Evolutionary conservation across 495 filamentous ascomycete species (phyloP), one percentile per base, ranked within the genome.

Genomic region (Aspergillus campestris): DNA sequence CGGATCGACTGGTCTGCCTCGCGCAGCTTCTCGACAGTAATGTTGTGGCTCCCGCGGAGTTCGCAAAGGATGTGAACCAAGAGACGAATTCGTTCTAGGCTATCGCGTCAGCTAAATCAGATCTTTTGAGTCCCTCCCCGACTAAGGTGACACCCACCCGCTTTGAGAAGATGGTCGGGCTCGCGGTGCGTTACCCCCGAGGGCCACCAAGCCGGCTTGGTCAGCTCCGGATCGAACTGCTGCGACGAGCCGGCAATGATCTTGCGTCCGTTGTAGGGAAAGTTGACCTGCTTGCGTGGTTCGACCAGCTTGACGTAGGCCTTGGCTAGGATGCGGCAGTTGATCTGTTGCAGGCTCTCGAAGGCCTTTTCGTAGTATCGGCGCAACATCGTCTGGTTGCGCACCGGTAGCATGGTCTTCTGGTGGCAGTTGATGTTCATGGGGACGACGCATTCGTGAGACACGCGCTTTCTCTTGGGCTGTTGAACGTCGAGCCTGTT

Each of bases 231-330:
- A 14, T 66, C 57, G 4, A 68, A 48, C 38, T 68, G 65, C 32
- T 64, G 57, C 8, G 65, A 56, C 8, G 44, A 44, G 7, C 66
- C 67, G 4, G 52, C 54, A 14, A 67, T 56, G 11, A 66, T 58
- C 43, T 65, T 67, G 7, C 75, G 72, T 42, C 77, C 72, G 18
- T 83, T 88, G 58, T 94, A 95, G 0, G 89, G 89, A 50, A 84
- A 80, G 32, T 75, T 82, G 0, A 81, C 79, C 58, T 94, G 87
- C 58, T 95, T 95, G 55, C 85, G 87, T 0, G 88, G 84, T 45
- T 87, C 84, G 2, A 92, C 81, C 10, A 81, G 70, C 53, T 84
- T 88, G 53, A 94, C 80, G 70, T 87, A 90, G 14, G 77, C 82
- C 56, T 90, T 91, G 11, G 79, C 79, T 12, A 91, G 75, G 10